Conservation (phyloP, 257 asterid species). For the Solanum chaucha region DNA sequence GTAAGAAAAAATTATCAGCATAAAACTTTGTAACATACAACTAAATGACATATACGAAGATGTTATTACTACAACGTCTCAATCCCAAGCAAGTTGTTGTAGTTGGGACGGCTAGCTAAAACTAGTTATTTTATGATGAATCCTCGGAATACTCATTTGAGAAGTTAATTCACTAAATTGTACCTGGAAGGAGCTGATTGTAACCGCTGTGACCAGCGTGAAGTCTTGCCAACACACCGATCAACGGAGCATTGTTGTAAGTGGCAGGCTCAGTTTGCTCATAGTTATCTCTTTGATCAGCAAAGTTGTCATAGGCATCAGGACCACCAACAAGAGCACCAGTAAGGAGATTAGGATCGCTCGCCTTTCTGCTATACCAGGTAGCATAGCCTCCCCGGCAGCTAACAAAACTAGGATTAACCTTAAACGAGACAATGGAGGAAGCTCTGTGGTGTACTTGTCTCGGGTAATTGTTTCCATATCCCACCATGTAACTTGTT, state of each 20-base stretch:
- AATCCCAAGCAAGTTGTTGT: background rate
- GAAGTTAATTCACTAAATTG: background rate
- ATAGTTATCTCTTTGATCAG: slow-evolving; percentile 85
- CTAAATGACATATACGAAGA: background rate
- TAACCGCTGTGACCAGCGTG: slow-evolving; percentile 62
- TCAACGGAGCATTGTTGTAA: slow-evolving; percentile 83
- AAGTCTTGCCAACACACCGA: slow-evolving; percentile 80
- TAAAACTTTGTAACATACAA: background rate
- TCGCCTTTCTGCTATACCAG: slow-evolving; percentile 70
- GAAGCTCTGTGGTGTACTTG: slow-evolving; percentile 97
- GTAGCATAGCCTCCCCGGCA: slow-evolving; percentile 98
- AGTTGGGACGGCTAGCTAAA: background rate
- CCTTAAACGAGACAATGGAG: slow-evolving; percentile 79
- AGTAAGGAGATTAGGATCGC: slow-evolving; percentile 78
- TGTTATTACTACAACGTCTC: background rate
- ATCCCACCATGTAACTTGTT: slow-evolving; percentile 98
- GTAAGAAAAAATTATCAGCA: slow-evolving; percentile 28
- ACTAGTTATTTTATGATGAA: background rate
- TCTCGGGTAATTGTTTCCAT: slow-evolving; percentile 74
- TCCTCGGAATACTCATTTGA: background rate
- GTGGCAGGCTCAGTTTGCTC: slow-evolving; percentile 99
- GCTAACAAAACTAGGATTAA: slow-evolving; percentile 51
- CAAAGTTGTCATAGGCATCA: slow-evolving; percentile 96
- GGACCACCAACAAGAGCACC: slow-evolving; percentile 99
- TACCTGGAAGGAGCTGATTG: slow-evolving; percentile 92